Percentiles rank a stretch among this genome's conserved stretches.
These are phyloP conservation scores for Collybia nuda DNA, from an alignment of 768 basidiomycete genomes.

Conservation along the genomic window DNA sequence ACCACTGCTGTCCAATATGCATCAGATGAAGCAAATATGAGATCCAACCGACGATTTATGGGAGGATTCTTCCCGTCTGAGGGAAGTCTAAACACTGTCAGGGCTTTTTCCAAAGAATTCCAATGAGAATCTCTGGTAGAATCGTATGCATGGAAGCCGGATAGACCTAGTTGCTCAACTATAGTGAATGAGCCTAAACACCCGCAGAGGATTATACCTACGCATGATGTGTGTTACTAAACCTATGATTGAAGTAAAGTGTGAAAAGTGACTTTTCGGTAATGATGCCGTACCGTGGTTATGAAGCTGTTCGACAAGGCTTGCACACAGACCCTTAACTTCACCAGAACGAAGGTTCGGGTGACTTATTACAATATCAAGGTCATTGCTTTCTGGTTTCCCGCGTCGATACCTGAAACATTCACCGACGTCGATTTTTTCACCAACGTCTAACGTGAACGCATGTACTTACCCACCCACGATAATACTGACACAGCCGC, in stretches of 20 bases:
- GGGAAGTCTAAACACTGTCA: slow-evolving; percentile 78
- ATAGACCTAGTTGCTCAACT: slow-evolving; percentile 43
- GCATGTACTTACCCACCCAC: slow-evolving; percentile 68
- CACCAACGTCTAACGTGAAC: not conserved
- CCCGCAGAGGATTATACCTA: slow-evolving; percentile 34
- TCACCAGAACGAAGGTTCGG: slow-evolving; percentile 41
- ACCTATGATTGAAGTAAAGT: slow-evolving; percentile 33
- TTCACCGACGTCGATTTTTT: not conserved
- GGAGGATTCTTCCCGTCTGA: slow-evolving; percentile 27
- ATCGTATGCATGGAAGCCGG: slow-evolving; percentile 57
- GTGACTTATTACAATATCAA: slow-evolving; percentile 89
- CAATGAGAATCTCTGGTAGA: slow-evolving; percentile 58
- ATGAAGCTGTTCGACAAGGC: slow-evolving; percentile 56
- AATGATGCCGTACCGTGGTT: slow-evolving; percentile 44
- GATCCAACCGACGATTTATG: slow-evolving; percentile 71
- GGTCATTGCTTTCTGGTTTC: slow-evolving; percentile 78
- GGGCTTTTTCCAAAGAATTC: slow-evolving; percentile 82
- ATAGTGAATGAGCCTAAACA: not conserved
- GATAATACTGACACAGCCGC: slow-evolving; percentile 72
- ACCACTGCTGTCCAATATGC: slow-evolving; percentile 88
- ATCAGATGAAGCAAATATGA: slow-evolving; percentile 77
- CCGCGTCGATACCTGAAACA: slow-evolving; percentile 76
- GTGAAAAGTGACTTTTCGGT: not conserved
- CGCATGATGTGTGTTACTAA: slow-evolving; percentile 85
- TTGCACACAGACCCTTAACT: slow-evolving; percentile 63